Base-by-base conservation (phyloP, 2,329 filamentous ascomycete species). In the Fusarium sp. region DNA sequence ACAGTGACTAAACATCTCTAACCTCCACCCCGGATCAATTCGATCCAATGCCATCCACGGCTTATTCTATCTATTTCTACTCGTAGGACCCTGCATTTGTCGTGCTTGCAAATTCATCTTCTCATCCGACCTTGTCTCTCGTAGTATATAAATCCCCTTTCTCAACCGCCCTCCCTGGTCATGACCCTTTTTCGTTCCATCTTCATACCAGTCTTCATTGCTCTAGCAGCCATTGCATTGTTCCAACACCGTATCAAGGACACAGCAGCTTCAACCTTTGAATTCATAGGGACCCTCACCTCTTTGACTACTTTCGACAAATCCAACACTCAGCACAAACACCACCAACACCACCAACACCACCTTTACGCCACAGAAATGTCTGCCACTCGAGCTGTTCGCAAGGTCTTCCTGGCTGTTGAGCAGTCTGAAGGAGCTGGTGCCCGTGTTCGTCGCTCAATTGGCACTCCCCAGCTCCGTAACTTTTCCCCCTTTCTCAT, bases 401-500 rank as follows among this genome's bases (percentile, higher is more conserved):
- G 90, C 75, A 93, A 95, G 84, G 90, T 93, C 75, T 95, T 98
- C 83, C 88, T 94, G 50, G 96, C 96, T 69, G 84, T 92, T 68
- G 94, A 98, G 83, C 94, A 97, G 83, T 86, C 93, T 35, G 96
- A 98, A 83, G 96, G 96, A 48, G 94, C 92, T 1, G 96, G 96
- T 64, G 96, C 96, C 10, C 89, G 91, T 71, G 96, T 98, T 20
- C 91, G 96, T 72, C 91, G 96, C 66, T 95, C 93, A 47, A 93
- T 98, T 75, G 96, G 96, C 76, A 97, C 94, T 2, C 88, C 93
- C 10, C 88, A 93, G 75, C 88, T 98, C 28, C 91, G 92, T 79
- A 94, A 97, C 86, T 92, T 98, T 82, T 94, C 92, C 20, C 96
- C 96, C 1, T 98, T 98, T 84, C 88, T 98, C 50, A 98, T 98